Evolutionary conservation across 768 basidiomycete genomes (phyloP), one percentile per base, ranked within the genome.

Genomic region (Chalciporus piperatus): DNA sequence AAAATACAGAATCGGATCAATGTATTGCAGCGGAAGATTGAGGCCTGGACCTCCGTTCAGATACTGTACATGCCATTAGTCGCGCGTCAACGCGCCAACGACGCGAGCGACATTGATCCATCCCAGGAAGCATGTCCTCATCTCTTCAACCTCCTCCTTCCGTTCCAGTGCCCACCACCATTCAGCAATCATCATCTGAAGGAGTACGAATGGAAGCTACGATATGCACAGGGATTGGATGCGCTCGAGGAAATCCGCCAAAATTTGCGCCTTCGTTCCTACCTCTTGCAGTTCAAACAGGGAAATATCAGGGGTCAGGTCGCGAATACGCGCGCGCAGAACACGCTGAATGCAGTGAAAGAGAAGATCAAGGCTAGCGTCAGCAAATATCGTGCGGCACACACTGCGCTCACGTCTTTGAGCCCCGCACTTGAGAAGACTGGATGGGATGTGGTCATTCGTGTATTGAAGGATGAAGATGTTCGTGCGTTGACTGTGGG

Each of bases 11-110:
- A 69, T 47, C 56, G 57, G 1, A 53, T 50, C 0, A 65, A 62
- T 33, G 23, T 45, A 1, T 51, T 73, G 1, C 51, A 46, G 22
- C 45, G 59, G 14, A 56, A 58, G 22, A 64, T 72, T 12, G 57
- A 68, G 17, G 59, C 62, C 0, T 72, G 70, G 70, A 41, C 40
- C 4, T 32, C 16, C 1, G 52, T 68, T 12, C 70, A 71, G 43
- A 44, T 56, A 7, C 47, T 70, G 1, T 70, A 72, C 32, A 69
- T 68, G 27, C 70, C 69, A 7, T n/a, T 19, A 10, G 39, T 53
- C 5, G 30, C 41, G 13, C 41, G 19, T 16, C 41, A 33, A 4
- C n/a, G 39, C 13, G 33, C 30, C n/a, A 23, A 20, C 6, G 6
- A 11, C n/a, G 32, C 20, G 19, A 19, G 11, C 12, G 11, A 35